A percentile compares a stretch with the other conserved stretches of the same genome.
Evolutionary conservation across 352 stramenopile species (phyloP).

Genomic region (Phytopythium mirpurense): DNA sequence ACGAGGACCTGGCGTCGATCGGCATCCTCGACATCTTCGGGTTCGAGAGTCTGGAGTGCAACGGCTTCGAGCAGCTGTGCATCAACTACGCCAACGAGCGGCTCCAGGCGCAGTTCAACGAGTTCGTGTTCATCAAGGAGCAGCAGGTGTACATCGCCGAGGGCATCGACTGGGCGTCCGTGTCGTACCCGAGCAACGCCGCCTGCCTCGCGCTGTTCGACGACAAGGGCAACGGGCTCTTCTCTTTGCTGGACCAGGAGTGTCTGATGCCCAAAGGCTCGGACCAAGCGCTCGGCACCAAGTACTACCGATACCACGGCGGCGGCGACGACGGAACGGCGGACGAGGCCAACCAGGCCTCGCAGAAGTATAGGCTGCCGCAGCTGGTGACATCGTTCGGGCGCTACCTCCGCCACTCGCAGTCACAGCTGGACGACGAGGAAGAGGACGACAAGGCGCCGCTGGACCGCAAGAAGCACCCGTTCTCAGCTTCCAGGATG

Average conservation of each 20-base stretch:
- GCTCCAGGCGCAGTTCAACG: constrained; percentile 85
- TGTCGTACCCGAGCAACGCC: constrained; percentile 75
- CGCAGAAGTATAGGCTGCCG: constrained; percentile 45
- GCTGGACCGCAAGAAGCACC: constrained; percentile 26
- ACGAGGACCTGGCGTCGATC: constrained; percentile 60
- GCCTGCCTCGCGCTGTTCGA: constrained; percentile 81
- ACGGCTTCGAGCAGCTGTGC: constrained; percentile 85
- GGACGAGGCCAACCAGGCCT: constrained; percentile 27
- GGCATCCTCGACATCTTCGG: constrained; percentile 89
- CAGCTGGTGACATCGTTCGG: constrained; percentile 64
- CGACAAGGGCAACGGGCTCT: constrained; percentile 72
- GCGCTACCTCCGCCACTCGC: constrained; percentile 37
- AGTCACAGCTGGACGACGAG: constrained; percentile 31
- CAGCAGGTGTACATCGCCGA: constrained; percentile 81
- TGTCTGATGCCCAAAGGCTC: constrained; percentile 82
- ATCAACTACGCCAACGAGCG: constrained; percentile 88
- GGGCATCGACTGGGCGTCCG: constrained; percentile 82
- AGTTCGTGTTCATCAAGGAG: constrained; percentile 86
- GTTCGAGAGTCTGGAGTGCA: constrained; percentile 79
- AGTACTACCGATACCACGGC: constrained; percentile 78
- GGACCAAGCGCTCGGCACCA: constrained; percentile 71
- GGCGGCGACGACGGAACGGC: constrained; percentile 17
- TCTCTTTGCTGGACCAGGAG: constrained; percentile 80
- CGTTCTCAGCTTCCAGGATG: constrained; percentile 80
- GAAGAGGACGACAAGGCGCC: constrained; percentile 31